phyloP scores from a whole-genome alignment of 1,139 yeast genomes.

The Kodamaea plutei region DNA sequence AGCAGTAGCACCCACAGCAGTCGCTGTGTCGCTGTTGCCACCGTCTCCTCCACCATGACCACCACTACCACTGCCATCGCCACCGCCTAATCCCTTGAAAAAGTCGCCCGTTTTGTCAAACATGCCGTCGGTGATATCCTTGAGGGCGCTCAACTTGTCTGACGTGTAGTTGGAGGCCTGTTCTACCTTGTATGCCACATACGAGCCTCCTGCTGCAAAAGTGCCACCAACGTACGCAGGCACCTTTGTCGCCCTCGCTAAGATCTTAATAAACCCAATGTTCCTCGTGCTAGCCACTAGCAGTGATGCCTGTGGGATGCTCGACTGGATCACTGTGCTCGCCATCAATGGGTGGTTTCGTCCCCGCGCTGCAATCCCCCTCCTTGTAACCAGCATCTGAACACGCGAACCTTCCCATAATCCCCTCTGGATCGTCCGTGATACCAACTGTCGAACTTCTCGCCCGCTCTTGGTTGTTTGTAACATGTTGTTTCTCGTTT shows the following conservation, averaged over 20 bases:
- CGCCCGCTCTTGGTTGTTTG: no score
- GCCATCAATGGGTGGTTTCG: no score
- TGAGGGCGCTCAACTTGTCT: slow-evolving; percentile 58
- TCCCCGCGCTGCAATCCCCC: no score
- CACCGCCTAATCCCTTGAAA: slow-evolving; percentile 22
- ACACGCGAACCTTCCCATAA: no score
- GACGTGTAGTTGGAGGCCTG: slow-evolving; percentile 73
- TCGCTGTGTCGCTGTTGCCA: slow-evolving; percentile 32
- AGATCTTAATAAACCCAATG: slow-evolving; percentile 48
- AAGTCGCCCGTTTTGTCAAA: slow-evolving; percentile 45
- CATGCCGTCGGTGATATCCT: slow-evolving; percentile 51
- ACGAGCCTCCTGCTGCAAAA: slow-evolving; percentile 90
- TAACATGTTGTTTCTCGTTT: no score
- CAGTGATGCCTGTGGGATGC: no score
- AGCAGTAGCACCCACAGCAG: slow-evolving; percentile 44
- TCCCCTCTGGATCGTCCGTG: no score
- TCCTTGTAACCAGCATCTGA: no score
- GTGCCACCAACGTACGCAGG: slow-evolving; percentile 90
- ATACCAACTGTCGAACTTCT: no score
- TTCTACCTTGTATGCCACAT: slow-evolving; percentile 85
- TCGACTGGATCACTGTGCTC: no score
- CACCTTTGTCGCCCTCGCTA: slow-evolving; percentile 43
- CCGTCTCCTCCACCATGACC: slow-evolving; percentile 20
- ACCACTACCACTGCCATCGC: slow-evolving; percentile 13
- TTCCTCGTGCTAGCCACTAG: no score